phyloP scores from a whole-genome alignment of 73 alveolate species.

The Paramecium sexaurelia region DNA sequence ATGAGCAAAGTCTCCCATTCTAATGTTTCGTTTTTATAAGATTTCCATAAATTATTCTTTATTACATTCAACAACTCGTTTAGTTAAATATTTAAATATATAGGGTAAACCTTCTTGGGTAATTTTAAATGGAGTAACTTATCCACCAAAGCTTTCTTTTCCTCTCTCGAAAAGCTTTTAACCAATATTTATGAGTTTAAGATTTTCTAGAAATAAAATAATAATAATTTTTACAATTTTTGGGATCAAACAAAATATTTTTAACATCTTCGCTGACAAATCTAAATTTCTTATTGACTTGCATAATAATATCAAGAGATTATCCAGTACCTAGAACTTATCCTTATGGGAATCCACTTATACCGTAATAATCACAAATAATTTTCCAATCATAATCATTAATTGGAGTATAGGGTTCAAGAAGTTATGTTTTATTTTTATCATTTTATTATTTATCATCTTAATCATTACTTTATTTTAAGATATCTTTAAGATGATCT shows the following conservation, averaged over 20 bases:
- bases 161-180: slow-evolving; percentile 60
- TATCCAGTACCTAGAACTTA: slow-evolving; percentile 59
- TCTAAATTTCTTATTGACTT: slow-evolving; percentile 34
- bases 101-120: slow-evolving; percentile 56
- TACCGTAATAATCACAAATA: slow-evolving; percentile 65
- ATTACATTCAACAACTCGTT: slow-evolving; percentile 34
- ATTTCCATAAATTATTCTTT: slow-evolving; percentile 51
- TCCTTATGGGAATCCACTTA: slow-evolving; percentile 38
- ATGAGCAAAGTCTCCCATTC: background rate
- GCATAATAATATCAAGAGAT: slow-evolving; percentile 3
- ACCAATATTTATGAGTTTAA: slow-evolving; percentile 58
- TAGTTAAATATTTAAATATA: slow-evolving; percentile 41
- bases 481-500: background rate
- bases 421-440: background rate
- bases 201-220: slow-evolving; percentile 5
- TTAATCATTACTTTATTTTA: slow-evolving; percentile 19
- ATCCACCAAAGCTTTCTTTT: slow-evolving; percentile 65
- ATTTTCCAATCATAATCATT: slow-evolving; percentile 65
- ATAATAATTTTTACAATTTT: background rate
- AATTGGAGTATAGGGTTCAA: slow-evolving; percentile 49
- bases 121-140: slow-evolving; percentile 48
- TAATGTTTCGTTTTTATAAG: slow-evolving; percentile 35
- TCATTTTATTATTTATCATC: slow-evolving; percentile 47
- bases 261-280: slow-evolving; percentile 36
- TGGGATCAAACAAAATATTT: background rate